These are phyloP conservation scores for Geum urbanum DNA, from an alignment of 306 rosid species.

Conservation along the genomic window DNA sequence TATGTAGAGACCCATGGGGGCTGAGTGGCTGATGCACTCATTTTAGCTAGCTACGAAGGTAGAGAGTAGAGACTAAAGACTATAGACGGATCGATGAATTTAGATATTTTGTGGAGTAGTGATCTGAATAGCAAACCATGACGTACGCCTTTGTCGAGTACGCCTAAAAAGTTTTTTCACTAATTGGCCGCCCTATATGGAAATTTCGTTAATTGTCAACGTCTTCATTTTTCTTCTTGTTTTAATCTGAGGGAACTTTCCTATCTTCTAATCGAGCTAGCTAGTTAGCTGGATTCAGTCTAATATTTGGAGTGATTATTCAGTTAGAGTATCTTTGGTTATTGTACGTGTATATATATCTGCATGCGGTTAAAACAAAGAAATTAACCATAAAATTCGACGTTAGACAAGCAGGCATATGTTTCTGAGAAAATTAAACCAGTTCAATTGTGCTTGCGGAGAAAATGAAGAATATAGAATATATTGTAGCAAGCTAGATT, in stretches of 20 bases:
- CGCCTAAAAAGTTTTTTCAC: background rate
- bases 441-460: background rate
- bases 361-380: background rate
- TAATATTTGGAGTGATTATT: background rate
- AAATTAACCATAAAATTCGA: background rate
- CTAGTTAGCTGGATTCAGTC: background rate
- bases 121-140: too few relatives aligned
- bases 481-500: background rate
- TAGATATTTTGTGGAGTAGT: too few relatives aligned
- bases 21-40: too few relatives aligned
- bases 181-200: background rate
- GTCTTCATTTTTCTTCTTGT: background rate
- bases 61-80: too few relatives aligned
- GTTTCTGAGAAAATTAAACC: background rate
- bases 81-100: too few relatives aligned
- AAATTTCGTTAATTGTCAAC: background rate
- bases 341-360: too few relatives aligned
- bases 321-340: background rate
- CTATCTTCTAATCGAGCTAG: background rate
- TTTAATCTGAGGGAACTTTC: conserved; percentile 1
- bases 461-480: background rate
- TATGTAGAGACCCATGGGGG: too few relatives aligned
- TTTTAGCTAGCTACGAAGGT: too few relatives aligned
- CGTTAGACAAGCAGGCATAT: background rate
- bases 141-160: background rate